A percentile compares a stretch with the other conserved stretches of the same genome.
Conservation (phyloP, 768 basidiomycete genomes). For the Exidia glandulosa region DNA sequence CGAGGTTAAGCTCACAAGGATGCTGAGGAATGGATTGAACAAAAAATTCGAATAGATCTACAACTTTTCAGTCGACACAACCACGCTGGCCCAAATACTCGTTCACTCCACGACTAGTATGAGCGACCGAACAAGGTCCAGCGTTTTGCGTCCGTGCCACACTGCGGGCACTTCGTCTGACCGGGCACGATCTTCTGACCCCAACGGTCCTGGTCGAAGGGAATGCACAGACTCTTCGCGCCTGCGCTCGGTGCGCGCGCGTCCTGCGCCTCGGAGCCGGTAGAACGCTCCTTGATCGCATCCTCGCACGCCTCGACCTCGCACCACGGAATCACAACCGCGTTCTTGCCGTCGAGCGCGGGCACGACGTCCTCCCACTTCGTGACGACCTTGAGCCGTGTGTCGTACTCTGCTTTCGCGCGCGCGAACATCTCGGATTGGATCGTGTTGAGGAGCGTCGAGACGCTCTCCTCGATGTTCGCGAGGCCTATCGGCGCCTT, state of each 20-base stretch:
- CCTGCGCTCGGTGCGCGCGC: constrained; percentile 95
- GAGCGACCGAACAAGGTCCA: constrained; percentile 97
- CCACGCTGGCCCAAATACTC: not conserved
- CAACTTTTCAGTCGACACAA: not conserved
- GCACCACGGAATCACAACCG: constrained; percentile 93
- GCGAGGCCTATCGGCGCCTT: constrained; percentile 45
- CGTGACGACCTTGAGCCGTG: constrained; percentile 58
- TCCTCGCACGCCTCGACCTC: constrained; percentile 89
- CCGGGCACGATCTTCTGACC: constrained; percentile 62
- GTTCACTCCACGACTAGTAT: constrained; percentile 32
- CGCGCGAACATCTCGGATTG: constrained; percentile 79
- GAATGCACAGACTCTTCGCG: constrained; percentile 93
- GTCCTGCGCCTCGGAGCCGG: constrained; percentile 79
- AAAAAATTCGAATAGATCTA: too few relatives aligned
- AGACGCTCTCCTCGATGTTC: constrained; percentile 39
- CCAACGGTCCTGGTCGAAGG: constrained; percentile 84
- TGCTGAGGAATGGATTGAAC: too few relatives aligned
- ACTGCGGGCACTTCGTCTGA: constrained; percentile 83
- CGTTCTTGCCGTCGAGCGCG: constrained; percentile 75
- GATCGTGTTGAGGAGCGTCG: constrained; percentile 68
- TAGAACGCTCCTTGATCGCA: constrained; percentile 93
- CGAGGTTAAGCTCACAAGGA: too few relatives aligned
- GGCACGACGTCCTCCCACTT: constrained; percentile 93
- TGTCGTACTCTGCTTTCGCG: constrained; percentile 64
- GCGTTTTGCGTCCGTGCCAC: constrained; percentile 78